These are phyloP conservation scores for Tetracentron sinense DNA, from an alignment of 164 flowering plant genomes.

Conservation along the genomic window DNA sequence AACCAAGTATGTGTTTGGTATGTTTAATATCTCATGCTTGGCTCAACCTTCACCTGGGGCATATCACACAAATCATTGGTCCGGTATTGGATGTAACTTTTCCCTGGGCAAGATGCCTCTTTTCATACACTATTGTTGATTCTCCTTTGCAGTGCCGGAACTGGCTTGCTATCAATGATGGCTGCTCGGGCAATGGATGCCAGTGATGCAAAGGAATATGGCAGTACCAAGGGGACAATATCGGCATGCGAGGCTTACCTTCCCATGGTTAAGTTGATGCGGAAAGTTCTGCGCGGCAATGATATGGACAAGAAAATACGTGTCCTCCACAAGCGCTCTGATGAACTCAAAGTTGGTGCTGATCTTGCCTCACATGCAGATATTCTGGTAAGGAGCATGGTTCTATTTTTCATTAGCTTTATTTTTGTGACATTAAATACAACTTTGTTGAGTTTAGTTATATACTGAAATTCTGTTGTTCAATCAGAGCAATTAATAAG, in stretches of 20 bases:
- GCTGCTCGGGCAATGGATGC: constrained; percentile 74
- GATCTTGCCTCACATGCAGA: constrained; percentile 77
- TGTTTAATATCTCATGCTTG: too few relatives aligned
- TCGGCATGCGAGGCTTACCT: constrained; percentile 93
- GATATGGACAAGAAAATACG: constrained; percentile 54
- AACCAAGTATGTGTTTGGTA: too few relatives aligned
- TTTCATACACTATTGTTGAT: not conserved
- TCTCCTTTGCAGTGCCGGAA: constrained; percentile 69
- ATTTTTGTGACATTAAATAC: not conserved
- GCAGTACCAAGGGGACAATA: constrained; percentile 43
- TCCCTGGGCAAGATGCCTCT: too few relatives aligned
- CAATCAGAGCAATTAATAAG: not conserved
- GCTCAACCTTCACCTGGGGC: too few relatives aligned
- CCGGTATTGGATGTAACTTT: too few relatives aligned
- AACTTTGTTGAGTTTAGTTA: not conserved
- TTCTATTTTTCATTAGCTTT: not conserved
- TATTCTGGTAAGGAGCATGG: constrained; percentile 57
- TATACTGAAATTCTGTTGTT: not conserved
- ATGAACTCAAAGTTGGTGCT: constrained; percentile 70
- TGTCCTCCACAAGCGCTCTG: constrained; percentile 74
- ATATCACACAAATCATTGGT: too few relatives aligned
- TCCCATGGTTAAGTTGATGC: constrained; percentile 90
- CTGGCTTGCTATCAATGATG: constrained; percentile 96
- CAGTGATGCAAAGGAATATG: constrained; percentile 12
- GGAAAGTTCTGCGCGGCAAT: constrained; percentile 65